Evolutionary conservation across 306 rosid species (phyloP).

Genomic region (Quercus cerris): DNA sequence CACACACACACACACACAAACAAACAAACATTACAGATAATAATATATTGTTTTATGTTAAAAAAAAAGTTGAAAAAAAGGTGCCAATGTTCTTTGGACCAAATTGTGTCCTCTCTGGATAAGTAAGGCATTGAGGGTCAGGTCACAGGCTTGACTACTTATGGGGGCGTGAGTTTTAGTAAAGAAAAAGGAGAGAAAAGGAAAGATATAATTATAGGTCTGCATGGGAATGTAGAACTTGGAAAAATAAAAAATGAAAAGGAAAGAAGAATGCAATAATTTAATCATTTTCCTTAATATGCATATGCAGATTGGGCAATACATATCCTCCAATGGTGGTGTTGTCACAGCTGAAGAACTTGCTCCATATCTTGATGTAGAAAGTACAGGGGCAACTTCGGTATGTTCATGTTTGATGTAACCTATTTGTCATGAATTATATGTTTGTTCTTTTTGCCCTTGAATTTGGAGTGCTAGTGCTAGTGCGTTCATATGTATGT

Average conservation of each 20-base stretch:
- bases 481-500: neutral
- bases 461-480: neutral
- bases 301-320: constrained; percentile 81
- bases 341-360: constrained; percentile 97
- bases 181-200: neutral
- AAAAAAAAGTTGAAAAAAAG: neutral
- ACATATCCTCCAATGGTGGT: constrained; percentile 89
- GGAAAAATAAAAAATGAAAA: neutral
- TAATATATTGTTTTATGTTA: neutral
- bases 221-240: neutral
- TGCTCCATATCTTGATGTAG: constrained; percentile 87
- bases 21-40: neutral
- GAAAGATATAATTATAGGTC: neutral
- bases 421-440: neutral
- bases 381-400: constrained; percentile 38
- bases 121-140: neutral
- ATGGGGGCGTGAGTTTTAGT: neutral
- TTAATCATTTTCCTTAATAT: constrained; percentile 5
- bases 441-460: constrained; percentile 6
- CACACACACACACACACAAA: too few species aligned
- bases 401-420: constrained; percentile 33
- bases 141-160: neutral
- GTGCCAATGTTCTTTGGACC: neutral
- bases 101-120: neutral
- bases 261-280: neutral